phyloP scores from a whole-genome alignment of 257 asterid species.

The Mentha longifolia region DNA sequence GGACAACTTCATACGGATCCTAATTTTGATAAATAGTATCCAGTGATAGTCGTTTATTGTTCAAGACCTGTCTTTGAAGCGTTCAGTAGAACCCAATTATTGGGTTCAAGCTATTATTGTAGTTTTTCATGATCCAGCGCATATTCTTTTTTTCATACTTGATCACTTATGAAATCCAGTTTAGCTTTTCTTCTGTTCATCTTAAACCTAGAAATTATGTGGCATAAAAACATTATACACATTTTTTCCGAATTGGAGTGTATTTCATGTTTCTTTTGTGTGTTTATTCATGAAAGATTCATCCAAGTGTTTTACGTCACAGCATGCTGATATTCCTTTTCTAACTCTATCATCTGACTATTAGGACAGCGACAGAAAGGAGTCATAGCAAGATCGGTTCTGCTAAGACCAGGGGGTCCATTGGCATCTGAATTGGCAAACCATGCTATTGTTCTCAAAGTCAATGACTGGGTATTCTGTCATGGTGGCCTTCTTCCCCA shows the following conservation, averaged over 20 bases:
- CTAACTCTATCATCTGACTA: constrained; percentile 54
- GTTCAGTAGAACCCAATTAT: background rate
- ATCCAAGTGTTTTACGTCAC: constrained; percentile 18
- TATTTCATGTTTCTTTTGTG: background rate
- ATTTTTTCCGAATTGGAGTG: constrained; percentile 11
- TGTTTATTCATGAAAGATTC: background rate
- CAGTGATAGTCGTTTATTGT: background rate
- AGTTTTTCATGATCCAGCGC: background rate
- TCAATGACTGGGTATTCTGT: constrained; percentile 94
- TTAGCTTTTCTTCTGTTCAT: background rate
- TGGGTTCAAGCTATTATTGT: background rate
- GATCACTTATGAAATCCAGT: background rate
- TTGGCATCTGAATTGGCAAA: constrained; percentile 84
- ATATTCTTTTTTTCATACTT: background rate
- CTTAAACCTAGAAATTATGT: background rate
- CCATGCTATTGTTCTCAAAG: constrained; percentile 80
- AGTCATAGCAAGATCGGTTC: constrained; percentile 83
- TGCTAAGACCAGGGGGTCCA: constrained; percentile 91
- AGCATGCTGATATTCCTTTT: constrained; percentile 18
- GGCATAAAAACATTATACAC: background rate
- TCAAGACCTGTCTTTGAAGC: background rate
- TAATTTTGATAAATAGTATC: background rate
- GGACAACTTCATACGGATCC: background rate
- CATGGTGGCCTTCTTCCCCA: constrained; percentile 99
- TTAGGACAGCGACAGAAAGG: constrained; percentile 99